These are phyloP conservation scores for Russula sp. DNA, from an alignment of 768 basidiomycete genomes.

Conservation along the genomic window DNA sequence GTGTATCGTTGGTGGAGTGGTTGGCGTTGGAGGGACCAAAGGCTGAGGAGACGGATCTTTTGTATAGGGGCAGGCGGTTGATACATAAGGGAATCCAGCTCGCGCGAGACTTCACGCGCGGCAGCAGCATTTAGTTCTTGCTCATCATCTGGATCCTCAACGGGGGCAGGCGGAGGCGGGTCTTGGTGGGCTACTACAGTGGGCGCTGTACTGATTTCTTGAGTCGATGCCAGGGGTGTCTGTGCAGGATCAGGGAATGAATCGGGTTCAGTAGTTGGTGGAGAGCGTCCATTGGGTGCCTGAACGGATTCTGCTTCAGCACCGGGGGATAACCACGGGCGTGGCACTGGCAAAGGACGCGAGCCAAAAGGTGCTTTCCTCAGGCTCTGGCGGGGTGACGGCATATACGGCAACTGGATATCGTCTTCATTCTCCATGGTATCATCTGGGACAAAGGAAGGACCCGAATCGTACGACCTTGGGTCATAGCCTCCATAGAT, in stretches of 20 bases:
- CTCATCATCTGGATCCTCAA: conserved; percentile 45
- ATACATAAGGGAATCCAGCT: conserved; percentile 56
- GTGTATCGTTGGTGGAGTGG: conserved; percentile 35
- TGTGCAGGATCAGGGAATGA: not conserved
- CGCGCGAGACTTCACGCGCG: conserved; percentile 63
- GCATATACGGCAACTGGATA: conserved; percentile 35
- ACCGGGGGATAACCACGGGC: not conserved
- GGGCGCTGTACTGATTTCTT: not conserved
- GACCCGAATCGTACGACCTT: conserved; percentile 10
- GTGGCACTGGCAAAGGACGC: conserved; percentile 25
- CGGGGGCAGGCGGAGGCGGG: conserved; percentile 21
- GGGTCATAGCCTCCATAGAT: conserved; percentile 14
- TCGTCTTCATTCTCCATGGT: conserved; percentile 32
- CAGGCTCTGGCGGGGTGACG: conserved; percentile 8
- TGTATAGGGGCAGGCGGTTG: conserved; percentile 32
- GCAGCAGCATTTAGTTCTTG: conserved; percentile 60
- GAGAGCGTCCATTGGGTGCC: not conserved
- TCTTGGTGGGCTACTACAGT: not conserved
- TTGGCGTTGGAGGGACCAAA: conserved; percentile 40
- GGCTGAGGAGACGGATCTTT: conserved; percentile 19
- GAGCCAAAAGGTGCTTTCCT: conserved; percentile 23
- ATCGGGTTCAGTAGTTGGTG: not conserved
- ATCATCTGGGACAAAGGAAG: conserved; percentile 21
- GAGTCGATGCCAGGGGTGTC: not conserved
- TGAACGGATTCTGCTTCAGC: not conserved